Conservation (phyloP, 441 rosid genomes). For the Gossypium trilobum region DNA sequence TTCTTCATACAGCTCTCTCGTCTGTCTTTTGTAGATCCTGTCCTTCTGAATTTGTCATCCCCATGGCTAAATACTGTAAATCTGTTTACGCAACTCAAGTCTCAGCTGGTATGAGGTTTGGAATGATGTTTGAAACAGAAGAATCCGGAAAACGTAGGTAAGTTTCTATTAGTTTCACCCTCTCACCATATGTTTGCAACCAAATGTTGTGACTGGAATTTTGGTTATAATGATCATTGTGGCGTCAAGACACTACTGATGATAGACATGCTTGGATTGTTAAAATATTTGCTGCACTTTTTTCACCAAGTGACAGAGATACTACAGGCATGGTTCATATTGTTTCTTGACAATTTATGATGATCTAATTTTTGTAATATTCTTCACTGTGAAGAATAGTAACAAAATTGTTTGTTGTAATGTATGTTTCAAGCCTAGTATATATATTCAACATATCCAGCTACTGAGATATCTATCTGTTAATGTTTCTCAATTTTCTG, state of each 20-base stretch:
- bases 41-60: conserved; percentile 85
- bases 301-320: not conserved
- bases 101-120: conserved; percentile 91
- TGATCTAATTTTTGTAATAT: not conserved
- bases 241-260: not conserved
- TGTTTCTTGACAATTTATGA: not conserved
- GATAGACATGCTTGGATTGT: not conserved
- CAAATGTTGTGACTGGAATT: not conserved
- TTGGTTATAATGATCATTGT: conserved; percentile 3
- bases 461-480: not conserved
- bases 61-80: conserved; percentile 64
- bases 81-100: conserved; percentile 78
- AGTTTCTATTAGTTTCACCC: not conserved
- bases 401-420: not conserved
- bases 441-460: not conserved
- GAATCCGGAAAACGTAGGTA: conserved; percentile 88
- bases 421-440: not conserved
- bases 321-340: not conserved
- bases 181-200: not conserved
- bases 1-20: not conserved
- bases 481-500: conserved; percentile 8
- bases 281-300: not conserved
- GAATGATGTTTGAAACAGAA: conserved; percentile 98
- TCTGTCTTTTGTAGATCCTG: conserved; percentile 51
- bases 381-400: not conserved